Evolutionary conservation across 2,329 filamentous ascomycete species (phyloP).

Genomic region (Penicillium freii): DNA sequence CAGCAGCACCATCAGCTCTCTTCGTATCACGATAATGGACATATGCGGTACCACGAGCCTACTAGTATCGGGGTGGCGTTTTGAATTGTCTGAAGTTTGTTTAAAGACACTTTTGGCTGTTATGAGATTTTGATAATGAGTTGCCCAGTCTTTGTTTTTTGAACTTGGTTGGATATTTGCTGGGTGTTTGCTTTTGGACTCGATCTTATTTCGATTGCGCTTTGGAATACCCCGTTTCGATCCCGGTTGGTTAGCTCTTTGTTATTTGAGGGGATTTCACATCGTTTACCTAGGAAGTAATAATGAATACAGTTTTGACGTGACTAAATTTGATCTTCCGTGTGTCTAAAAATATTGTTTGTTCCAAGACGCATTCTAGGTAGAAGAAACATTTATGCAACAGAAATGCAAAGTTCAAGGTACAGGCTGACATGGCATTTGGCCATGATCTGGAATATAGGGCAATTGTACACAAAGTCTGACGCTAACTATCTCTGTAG

Average conservation of each 20-base stretch:
- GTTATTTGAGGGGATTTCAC: not conserved
- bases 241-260: slow-evolving; percentile 1
- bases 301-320: not conserved
- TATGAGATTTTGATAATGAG: not conserved
- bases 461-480: slow-evolving; percentile 1
- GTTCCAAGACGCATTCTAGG: not conserved
- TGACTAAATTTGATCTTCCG: not conserved
- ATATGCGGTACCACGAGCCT: slow-evolving; percentile 23
- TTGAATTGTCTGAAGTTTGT: slow-evolving; percentile 13
- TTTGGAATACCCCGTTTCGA: slow-evolving; percentile 3
- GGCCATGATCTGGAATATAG: not conserved
- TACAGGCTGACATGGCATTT: not conserved
- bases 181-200: not conserved
- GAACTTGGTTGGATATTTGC: not conserved
- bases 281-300: not conserved
- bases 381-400: not conserved
- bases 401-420: not conserved
- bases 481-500: slow-evolving; percentile 2
- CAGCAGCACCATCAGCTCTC: slow-evolving; percentile 16
- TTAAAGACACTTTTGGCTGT: not conserved
- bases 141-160: not conserved
- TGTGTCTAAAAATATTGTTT: not conserved
- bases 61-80: slow-evolving; percentile 34
- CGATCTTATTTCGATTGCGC: not conserved
- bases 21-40: slow-evolving; percentile 8